Evolutionary conservation across 257 asterid genomes (phyloP), one percentile per base, ranked within the genome.

Genomic region (Verbena officinalis): DNA sequence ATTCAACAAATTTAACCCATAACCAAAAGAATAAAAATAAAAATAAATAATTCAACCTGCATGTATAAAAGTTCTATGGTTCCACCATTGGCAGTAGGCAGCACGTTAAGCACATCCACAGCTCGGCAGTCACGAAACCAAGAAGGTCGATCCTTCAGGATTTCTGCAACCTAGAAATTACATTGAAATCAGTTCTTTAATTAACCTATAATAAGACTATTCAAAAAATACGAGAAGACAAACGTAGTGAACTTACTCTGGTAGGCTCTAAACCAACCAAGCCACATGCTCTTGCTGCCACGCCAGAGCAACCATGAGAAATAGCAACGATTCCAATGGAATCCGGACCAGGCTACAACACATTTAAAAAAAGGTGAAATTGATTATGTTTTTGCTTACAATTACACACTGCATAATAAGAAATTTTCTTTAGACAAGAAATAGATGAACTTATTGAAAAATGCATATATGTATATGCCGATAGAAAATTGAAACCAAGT

Each of bases 241-340:
- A 55, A 3, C n/a, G 4, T 1, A 38, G 27, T 24, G 44, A 51
- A 64, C 87, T 70, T 80, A 90, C 97, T 82, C 97, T 76, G 58
- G 92, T 81, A 61, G 97, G 97, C 75, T 90, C 97, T 34, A 90
- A 84, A 75, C 97, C 95, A 74, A 90, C 96, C 67, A 90, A 87
- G 78, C 97, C 97, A 52, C 96, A 90, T 53, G 96, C 97, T 83
- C 97, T 70, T 68, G 96, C 97, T 74, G 97, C 97, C 76, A 90
- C 91, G 23, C 97, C 96, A 84, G 96, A 70, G 92, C 97, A 90
- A 83, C 97, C 95, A 80, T 87, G 97, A 82, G 97, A 90, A 73
- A 90, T 90, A 81, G 97, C 90, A 50, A 87, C 82, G 96, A 90
- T 90, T 90, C 97, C 97, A 85, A 83, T 82, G 97, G 97, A 90